Evolutionary conservation across 306 rosid genomes (phyloP), one percentile per base, ranked within the genome.

Genomic region (Boehmeria nivea): DNA sequence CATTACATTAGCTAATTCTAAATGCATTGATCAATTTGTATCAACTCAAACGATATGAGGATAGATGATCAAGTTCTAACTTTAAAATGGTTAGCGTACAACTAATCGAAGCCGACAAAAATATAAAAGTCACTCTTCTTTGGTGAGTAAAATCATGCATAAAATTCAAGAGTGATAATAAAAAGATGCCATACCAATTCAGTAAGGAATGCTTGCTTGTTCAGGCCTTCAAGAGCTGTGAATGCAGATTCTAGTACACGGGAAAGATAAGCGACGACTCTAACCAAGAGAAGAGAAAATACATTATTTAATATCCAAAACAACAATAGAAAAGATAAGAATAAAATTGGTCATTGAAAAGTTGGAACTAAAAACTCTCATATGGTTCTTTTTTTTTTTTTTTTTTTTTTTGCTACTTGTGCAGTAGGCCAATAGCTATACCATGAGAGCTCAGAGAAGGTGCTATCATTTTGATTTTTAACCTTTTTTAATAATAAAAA

Each of bases 221-320:
- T 93, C 45, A 87, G 95, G 65, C 96, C 96, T 67, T 88, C 99
- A 22, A 93, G 81, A 19, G 99, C 95, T 26, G 96, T 78, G 76
- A 87, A 93, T 23, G 95, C 95, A 62, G 96, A 87, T 73, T 93
- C 99, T 57, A 88, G 79, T 65, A 93, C 96, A 28, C 96, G 99
- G 50, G 99, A 93, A 61, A 93, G 96, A 79, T 93, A 93, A 11
- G 89, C 95, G 61, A 93, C 96, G 72, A 93, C 99, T 72, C 99
- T 93, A 66, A 71, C 63, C 60, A 70, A 63, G 17, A 52, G 60
- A 68, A 61, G 24, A 64, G 42, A 67, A 54, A 28, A 36, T 27
- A 45, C 49, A 59, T 67, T 31, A 55, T 40, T 57, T 65, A 44
- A 60, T 54, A 61, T 63, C 24, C 67, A 57, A 10, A 66, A 63